Percentiles rank a stretch among this genome's conserved stretches.
Evolutionary conservation across 1,284 basidiomycete species (phyloP).

Genomic region (Agroathelia rolfsii): DNA sequence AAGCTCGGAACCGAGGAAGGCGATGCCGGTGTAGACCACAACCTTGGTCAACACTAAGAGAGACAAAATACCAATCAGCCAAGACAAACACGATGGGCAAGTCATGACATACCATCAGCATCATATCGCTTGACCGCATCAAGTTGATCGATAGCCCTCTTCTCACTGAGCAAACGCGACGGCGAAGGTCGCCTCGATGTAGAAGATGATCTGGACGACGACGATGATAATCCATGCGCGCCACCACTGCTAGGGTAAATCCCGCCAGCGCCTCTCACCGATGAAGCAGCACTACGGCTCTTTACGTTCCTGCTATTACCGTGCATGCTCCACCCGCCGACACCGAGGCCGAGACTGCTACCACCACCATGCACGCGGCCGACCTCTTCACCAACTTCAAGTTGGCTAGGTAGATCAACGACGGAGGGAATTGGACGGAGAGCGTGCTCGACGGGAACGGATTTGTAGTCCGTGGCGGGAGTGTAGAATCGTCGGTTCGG

Average conservation of each 20-base stretch:
- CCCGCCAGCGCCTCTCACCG: slow-evolving; percentile 21
- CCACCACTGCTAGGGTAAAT: slow-evolving; percentile 24
- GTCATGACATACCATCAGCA: slow-evolving; percentile 61
- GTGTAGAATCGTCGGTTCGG: slow-evolving; percentile 80
- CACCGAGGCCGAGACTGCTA: slow-evolving; percentile 28
- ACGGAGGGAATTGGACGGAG: slow-evolving; percentile 77
- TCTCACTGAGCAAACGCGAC: slow-evolving; percentile 28
- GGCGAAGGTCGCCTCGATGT: slow-evolving; percentile 19
- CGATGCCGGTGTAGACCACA: slow-evolving; percentile 84
- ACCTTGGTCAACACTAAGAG: slow-evolving; percentile 79
- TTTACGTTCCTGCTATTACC: no score
- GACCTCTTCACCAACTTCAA: slow-evolving; percentile 21
- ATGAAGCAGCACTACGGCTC: no score
- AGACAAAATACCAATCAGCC: slow-evolving; percentile 9
- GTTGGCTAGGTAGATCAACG: slow-evolving; percentile 58
- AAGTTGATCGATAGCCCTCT: slow-evolving; percentile 19
- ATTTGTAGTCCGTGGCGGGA: slow-evolving; percentile 78
- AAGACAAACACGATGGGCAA: no score
- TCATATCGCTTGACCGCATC: slow-evolving; percentile 65
- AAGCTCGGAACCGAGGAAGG: slow-evolving; percentile 49
- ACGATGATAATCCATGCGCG: slow-evolving; percentile 16
- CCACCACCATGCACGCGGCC: slow-evolving; percentile 19
- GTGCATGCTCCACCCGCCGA: no score
- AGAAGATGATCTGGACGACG: no score
- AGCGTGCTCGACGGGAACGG: slow-evolving; percentile 48